These are phyloP conservation scores for Rheum nobile DNA, from an alignment of 148 eudicot species.

Conservation along the genomic window DNA sequence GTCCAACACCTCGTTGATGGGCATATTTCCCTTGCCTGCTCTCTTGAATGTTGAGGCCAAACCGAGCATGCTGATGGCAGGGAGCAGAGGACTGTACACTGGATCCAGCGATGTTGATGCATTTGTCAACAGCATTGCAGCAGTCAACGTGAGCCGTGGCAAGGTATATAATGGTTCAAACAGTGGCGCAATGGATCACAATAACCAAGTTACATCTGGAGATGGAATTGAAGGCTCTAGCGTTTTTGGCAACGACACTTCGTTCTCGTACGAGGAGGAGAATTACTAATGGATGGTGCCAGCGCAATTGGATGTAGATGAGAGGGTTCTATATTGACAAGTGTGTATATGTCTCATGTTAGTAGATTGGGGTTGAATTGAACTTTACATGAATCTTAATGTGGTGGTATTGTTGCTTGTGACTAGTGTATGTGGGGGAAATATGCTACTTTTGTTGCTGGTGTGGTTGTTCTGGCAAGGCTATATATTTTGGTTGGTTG, in stretches of 20 bases:
- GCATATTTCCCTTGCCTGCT: conserved; percentile 21
- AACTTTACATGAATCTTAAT: too few species aligned
- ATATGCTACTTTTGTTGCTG: too few species aligned
- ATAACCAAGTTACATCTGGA: not conserved
- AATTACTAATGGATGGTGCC: not conserved
- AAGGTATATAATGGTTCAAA: too few species aligned
- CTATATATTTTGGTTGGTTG: too few species aligned
- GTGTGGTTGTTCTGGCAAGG: too few species aligned
- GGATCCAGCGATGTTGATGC: conserved; percentile 51
- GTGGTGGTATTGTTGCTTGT: too few species aligned
- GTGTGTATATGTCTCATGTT: too few species aligned
- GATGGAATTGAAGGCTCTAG: not conserved
- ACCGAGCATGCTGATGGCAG: conserved; percentile 35
- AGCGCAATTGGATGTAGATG: too few species aligned
- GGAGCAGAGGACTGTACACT: conserved; percentile 61
- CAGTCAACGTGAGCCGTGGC: too few species aligned
- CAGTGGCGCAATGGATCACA: not conserved
- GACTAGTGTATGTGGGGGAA: too few species aligned
- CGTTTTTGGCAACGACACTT: not conserved
- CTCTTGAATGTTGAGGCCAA: conserved; percentile 30
- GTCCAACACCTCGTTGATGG: conserved; percentile 31
- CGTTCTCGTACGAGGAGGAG: not conserved
- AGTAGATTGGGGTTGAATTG: too few species aligned
- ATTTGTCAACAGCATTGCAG: conserved; percentile 17
- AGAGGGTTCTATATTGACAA: too few species aligned